Percentiles rank a stretch among this genome's conserved stretches.
Evolutionary conservation across 306 rosid species (phyloP).

Genomic region (Citrullus colocynthis): DNA sequence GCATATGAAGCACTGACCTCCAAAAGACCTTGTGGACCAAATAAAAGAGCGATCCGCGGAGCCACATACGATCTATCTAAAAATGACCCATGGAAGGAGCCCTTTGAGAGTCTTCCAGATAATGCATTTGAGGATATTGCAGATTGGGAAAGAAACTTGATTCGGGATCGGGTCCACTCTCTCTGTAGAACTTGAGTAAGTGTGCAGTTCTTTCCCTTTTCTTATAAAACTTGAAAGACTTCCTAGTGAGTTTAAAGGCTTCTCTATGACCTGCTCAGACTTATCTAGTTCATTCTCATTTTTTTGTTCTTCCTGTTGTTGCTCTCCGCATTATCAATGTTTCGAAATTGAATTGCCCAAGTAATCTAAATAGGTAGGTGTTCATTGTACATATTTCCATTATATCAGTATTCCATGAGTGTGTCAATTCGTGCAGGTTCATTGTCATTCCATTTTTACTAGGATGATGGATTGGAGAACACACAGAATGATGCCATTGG

Average conservation of each 20-base stretch:
- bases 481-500: background rate
- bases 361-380: background rate
- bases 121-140: conserved; percentile 64
- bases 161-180: conserved; percentile 46
- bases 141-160: conserved; percentile 82
- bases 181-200: conserved; percentile 56
- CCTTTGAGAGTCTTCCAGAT: conserved; percentile 79
- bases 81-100: conserved; percentile 79
- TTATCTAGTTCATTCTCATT: background rate
- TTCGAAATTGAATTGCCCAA: background rate
- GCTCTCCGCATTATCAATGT: background rate
- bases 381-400: background rate
- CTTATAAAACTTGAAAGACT: background rate
- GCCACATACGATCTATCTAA: conserved; percentile 78
- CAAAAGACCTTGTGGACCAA: conserved; percentile 90
- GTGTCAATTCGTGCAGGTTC: background rate
- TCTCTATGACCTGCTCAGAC: background rate
- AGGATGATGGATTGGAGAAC: background rate
- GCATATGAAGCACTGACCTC: conserved; percentile 68
- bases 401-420: background rate
- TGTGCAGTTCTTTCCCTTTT: background rate
- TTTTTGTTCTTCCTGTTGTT: background rate
- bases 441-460: background rate
- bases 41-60: conserved; percentile 58
- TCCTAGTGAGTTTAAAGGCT: background rate